A percentile compares a stretch with the other conserved stretches of the same genome.
Conservation (phyloP, 202 grass and related monocot species). For the Setaria viridis region DNA sequence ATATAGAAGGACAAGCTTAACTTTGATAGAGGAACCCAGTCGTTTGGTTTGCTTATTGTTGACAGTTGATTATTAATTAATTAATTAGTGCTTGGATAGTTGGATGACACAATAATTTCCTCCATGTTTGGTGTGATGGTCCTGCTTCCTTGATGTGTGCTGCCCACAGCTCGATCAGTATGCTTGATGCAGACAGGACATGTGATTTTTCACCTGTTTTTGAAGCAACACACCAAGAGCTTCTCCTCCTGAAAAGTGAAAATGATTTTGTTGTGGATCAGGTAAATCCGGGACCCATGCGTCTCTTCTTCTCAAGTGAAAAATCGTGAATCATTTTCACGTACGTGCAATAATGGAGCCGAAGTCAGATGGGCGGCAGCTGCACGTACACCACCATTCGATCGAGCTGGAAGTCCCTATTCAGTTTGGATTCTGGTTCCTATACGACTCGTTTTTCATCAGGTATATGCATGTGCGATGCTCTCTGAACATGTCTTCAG, state of each 20-base stretch:
- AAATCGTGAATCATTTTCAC: background rate
- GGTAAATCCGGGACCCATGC: background rate
- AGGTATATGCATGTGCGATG: background rate
- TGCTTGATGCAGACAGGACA: background rate
- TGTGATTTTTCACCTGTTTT: background rate
- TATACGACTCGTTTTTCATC: background rate
- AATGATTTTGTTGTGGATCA: background rate
- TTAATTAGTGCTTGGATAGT: background rate
- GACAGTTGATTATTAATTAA: too few species aligned
- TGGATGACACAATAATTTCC: background rate
- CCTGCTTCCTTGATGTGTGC: conserved; percentile 10
- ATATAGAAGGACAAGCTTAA: background rate
- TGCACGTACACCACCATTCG: background rate
- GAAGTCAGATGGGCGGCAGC: background rate
- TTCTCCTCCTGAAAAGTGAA: background rate
- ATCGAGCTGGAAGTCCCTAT: background rate
- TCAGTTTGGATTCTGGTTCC: background rate
- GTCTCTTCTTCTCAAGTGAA: background rate
- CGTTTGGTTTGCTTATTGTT: background rate
- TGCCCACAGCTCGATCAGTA: background rate
- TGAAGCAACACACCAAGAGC: background rate
- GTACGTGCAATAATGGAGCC: background rate
- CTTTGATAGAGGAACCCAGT: background rate
- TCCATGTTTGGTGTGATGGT: background rate
- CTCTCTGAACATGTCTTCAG: background rate